phyloP scores from a whole-genome alignment of 1,139 yeast genomes.

The Geotrichum histeridarum region DNA sequence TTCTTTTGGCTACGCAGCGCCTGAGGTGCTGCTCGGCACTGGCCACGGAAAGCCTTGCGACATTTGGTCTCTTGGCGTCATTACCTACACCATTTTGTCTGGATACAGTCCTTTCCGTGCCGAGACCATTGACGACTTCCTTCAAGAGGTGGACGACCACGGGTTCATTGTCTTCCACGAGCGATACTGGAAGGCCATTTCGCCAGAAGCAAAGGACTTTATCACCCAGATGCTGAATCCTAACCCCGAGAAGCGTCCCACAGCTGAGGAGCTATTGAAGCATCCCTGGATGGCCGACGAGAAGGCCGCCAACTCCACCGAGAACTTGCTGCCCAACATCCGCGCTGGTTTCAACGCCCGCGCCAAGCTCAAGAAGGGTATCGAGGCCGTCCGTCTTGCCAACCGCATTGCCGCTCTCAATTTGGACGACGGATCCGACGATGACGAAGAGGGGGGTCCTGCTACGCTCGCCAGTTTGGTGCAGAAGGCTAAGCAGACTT shows the following conservation, averaged over 20 bases:
- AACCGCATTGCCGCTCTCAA: constrained; percentile 68
- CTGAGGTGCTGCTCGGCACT: constrained; percentile 68
- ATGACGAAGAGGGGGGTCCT: constrained; percentile 41
- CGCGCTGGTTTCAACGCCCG: constrained; percentile 78
- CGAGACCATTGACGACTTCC: constrained; percentile 73
- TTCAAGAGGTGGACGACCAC: constrained; percentile 69
- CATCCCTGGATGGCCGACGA: constrained; percentile 68
- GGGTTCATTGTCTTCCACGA: constrained; percentile 71
- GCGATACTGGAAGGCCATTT: constrained; percentile 78
- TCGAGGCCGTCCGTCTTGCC: constrained; percentile 70
- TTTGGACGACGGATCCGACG: constrained; percentile 46
- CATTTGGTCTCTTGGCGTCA: constrained; percentile 88
- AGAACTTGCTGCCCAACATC: constrained; percentile 63
- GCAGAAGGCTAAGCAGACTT: background rate
- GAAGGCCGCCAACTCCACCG: constrained; percentile 40
- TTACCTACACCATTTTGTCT: constrained; percentile 80
- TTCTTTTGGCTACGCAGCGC: constrained; percentile 90
- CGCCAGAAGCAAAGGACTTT: constrained; percentile 69
- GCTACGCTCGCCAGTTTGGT: background rate
- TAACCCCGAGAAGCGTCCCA: constrained; percentile 61
- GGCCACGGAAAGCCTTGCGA: constrained; percentile 94
- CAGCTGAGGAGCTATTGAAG: constrained; percentile 55
- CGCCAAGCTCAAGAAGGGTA: constrained; percentile 77
- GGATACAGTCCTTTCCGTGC: constrained; percentile 92
- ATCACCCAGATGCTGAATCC: constrained; percentile 60